phyloP scores from a whole-genome alignment of 208 protist genomes.

The Leishmania guyanensis region DNA sequence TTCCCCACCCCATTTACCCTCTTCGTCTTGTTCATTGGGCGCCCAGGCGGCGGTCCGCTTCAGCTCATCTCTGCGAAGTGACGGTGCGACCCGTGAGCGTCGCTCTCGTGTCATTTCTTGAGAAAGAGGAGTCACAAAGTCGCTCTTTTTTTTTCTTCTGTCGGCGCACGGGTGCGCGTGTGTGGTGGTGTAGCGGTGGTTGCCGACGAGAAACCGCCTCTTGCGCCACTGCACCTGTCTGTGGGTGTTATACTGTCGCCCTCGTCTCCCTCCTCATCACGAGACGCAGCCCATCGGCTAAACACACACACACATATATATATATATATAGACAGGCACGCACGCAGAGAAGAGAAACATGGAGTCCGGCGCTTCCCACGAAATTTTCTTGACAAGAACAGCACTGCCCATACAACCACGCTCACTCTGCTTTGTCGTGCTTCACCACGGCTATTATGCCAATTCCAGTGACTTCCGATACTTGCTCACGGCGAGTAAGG shows the following conservation, averaged over 20 bases:
- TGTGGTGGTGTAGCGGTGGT: not conserved
- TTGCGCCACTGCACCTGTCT: not conserved
- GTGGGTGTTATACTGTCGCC: not conserved
- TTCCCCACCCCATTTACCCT: not conserved
- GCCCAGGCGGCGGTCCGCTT: not conserved
- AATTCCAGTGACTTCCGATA: constrained; percentile 44
- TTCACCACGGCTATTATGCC: constrained; percentile 73
- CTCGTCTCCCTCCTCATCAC: not conserved
- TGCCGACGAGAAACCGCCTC: not conserved
- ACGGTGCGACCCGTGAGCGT: not conserved
- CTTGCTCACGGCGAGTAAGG: constrained; percentile 7
- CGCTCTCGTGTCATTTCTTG: not conserved
- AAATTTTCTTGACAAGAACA: not conserved
- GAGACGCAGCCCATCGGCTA: not conserved
- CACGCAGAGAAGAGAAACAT: not conserved
- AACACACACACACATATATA: not conserved
- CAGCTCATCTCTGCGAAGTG: not conserved
- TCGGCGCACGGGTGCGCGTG: not conserved
- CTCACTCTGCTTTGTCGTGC: constrained; percentile 45
- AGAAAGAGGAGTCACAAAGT: not conserved
- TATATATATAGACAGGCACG: not conserved
- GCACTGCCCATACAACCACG: no score
- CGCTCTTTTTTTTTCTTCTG: constrained; percentile 16
- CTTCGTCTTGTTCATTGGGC: not conserved
- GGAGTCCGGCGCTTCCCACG: not conserved